Percentiles rank a stretch among this genome's conserved stretches.
Conservation (phyloP, 2,329 filamentous ascomycete genomes). For the Ophiocordyceps robertsii region DNA sequence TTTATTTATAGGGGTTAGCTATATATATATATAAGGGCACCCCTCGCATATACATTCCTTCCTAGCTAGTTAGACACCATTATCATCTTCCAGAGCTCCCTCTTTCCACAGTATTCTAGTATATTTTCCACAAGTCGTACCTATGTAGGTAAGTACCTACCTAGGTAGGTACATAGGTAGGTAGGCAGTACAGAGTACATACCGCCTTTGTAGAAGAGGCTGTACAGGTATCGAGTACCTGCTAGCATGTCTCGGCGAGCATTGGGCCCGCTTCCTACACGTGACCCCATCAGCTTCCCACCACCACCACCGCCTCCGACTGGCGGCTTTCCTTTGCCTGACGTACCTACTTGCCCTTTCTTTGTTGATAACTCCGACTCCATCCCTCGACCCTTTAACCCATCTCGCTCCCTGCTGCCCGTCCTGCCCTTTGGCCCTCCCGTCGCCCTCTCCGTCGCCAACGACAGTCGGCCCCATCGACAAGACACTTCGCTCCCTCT, state of each 20-base stretch:
- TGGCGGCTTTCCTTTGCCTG: slow-evolving; percentile 16
- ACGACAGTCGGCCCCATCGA: not conserved
- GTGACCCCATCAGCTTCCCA: slow-evolving; percentile 3
- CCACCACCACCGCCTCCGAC: slow-evolving; percentile 6
- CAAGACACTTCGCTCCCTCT: not conserved
- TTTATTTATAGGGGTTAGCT: no score
- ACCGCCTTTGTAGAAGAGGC: no score
- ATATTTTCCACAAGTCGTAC: no score
- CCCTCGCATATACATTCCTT: no score
- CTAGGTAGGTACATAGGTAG: no score
- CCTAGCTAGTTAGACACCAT: no score
- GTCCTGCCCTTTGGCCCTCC: slow-evolving; percentile 1
- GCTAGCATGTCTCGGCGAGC: not conserved
- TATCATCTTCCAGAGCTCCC: no score
- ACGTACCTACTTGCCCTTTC: slow-evolving; percentile 13
- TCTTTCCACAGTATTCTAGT: no score
- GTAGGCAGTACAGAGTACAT: no score
- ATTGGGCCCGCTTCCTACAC: not conserved
- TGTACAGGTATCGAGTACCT: no score
- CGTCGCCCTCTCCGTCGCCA: slow-evolving; percentile 11
- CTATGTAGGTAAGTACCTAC: no score
- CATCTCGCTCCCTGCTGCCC: not conserved
- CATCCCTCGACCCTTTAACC: not conserved
- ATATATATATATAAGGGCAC: no score
- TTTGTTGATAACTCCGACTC: not conserved